Percentiles rank a stretch among this genome's conserved stretches.
These are phyloP conservation scores for Phialophora chinensis DNA, from an alignment of 2,329 filamentous ascomycete species.

Conservation along the genomic window DNA sequence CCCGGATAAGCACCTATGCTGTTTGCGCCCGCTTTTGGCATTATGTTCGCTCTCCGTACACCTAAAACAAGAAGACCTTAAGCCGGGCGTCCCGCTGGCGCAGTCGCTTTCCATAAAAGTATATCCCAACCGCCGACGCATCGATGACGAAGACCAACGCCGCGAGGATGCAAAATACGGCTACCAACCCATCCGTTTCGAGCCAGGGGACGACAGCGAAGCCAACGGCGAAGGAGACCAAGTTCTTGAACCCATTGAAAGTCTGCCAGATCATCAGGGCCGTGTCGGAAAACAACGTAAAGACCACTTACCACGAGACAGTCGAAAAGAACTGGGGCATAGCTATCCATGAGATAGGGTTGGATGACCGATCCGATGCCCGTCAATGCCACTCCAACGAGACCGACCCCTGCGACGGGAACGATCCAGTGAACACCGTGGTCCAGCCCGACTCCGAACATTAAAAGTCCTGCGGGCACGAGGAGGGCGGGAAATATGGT, in stretches of 20 bases:
- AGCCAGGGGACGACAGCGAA: constrained; percentile 22
- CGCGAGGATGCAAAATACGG: constrained; percentile 3
- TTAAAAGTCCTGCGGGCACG: constrained; percentile 1
- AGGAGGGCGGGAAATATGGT: constrained; percentile 42
- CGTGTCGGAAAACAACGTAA: background rate
- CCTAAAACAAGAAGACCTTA: constrained; percentile 32
- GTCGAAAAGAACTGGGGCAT: background rate
- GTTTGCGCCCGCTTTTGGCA: no score
- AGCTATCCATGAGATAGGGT: constrained; percentile 12
- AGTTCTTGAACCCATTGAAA: constrained; percentile 25
- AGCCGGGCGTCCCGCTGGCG: background rate
- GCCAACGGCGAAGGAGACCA: constrained; percentile 19
- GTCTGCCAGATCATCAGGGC: background rate
- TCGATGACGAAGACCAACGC: constrained; percentile 1
- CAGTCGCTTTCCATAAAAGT: constrained; percentile 2
- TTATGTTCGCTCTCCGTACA: no score
- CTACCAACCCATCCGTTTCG: constrained; percentile 2
- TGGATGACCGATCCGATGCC: background rate
- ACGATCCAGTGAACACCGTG: constrained; percentile 7
- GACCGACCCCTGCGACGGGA: background rate
- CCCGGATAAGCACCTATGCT: no score
- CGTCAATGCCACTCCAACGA: constrained; percentile 5
- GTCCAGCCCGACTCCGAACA: background rate
- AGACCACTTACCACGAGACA: background rate
- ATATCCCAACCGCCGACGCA: background rate